Base-by-base conservation (phyloP, 148 eudicot genomes). In the Arbutus unedo region DNA sequence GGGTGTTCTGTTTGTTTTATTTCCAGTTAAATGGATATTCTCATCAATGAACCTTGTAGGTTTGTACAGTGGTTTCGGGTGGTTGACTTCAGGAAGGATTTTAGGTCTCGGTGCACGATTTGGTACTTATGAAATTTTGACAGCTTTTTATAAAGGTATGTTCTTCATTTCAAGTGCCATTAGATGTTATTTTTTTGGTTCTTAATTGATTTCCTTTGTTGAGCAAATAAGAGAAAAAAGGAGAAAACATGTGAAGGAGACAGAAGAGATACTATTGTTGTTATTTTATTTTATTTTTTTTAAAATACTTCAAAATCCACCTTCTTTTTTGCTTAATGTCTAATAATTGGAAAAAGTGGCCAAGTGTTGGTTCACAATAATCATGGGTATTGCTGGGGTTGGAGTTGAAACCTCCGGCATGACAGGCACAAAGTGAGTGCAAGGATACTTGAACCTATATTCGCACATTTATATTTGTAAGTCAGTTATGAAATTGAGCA, bases 41-140 rank as follows among this genome's bases (percentile, higher is more conserved):
- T 49, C 50, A 7, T 74, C 6, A 8, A 48, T 41, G 64, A 45
- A 54, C 57, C n/a, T 60, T 86, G 60, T 81, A 90, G 92, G 99
- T 75, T 79, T 96, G 79, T 94, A 91, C 82, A 90, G 82, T 81
- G 99, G 99, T 77, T 74, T 91, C 73, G 86, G 90, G 76, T 96
- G 98, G 97, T 79, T 90, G 87, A 85, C 91, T 21, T 10, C 85
- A 6, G 99, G 97, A 81, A 93, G 97, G 86, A 79, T 90, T 76
- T 55, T 90, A 0, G 90, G 99, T 83, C 38, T 96, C 67, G 99
- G 98, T 45, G 89, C 86, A 81, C 97, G 99, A 68, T 96, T 94
- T 83, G 98, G 97, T 75, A 85, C 90, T 67, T 92, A 91, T 83
- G 99, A 96, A 87, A 82, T 96, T 83, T 43, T 96, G 83, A 89